phyloP scores from a whole-genome alignment of 176 grass and related monocot species.

The Ensete ventricosum region DNA sequence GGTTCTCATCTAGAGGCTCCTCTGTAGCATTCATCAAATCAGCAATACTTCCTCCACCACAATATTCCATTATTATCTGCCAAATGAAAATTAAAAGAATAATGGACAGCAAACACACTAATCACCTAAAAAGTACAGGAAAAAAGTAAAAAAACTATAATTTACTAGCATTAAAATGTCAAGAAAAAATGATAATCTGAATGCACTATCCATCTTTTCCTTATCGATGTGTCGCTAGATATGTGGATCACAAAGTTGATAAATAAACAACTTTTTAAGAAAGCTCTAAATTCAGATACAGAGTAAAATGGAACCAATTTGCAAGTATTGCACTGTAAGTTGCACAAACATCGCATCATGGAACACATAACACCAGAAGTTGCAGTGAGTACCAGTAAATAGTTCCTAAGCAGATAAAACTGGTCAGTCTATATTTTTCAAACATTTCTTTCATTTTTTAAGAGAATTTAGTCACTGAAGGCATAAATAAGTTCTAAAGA shows the following conservation, averaged over 20 bases:
- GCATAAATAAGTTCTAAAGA: not conserved
- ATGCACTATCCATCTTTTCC: not conserved
- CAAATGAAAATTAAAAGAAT: conserved; percentile 20
- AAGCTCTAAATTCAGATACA: too few relatives aligned
- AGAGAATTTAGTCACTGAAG: not conserved
- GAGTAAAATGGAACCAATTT: not conserved
- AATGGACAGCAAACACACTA: not conserved
- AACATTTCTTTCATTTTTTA: not conserved
- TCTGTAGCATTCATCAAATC: conserved; percentile 93
- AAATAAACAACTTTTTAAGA: too few relatives aligned
- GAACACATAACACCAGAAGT: too few relatives aligned
- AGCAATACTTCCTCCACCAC: conserved; percentile 94
- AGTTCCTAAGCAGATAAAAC: not conserved
- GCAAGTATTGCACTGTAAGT: not conserved
- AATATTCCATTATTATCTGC: conserved; percentile 99
- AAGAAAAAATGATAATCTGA: not conserved
- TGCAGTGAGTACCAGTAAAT: not conserved
- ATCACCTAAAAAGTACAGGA: not conserved
- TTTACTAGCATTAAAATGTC: not conserved
- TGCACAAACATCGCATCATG: too few relatives aligned
- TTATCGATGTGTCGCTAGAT: not conserved
- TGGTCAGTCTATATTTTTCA: not conserved
- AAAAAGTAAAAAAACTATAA: too few relatives aligned
- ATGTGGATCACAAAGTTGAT: not conserved
- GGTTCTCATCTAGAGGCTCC: conserved; percentile 82